These are phyloP conservation scores for Phlegmacium glaucopus DNA, from an alignment of 768 basidiomycete species.

Conservation along the genomic window DNA sequence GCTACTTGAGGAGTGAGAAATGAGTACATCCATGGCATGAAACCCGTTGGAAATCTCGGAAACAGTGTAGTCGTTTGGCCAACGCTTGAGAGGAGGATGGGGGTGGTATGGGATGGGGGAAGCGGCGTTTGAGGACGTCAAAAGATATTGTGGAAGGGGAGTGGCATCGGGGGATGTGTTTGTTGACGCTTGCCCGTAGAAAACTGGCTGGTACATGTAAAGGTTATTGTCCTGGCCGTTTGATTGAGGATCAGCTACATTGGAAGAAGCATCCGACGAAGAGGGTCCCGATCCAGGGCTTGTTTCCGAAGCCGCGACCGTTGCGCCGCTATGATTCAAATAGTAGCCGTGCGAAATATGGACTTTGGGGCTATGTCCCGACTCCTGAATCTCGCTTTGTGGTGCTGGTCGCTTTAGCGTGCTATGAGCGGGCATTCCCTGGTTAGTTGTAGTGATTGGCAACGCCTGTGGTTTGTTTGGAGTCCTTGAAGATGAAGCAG, in stretches of 20 bases:
- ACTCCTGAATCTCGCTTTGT: conserved; percentile 17
- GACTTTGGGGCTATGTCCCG: conserved; percentile 20
- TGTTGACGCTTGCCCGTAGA: conserved; percentile 13
- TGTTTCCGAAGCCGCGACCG: conserved; percentile 15
- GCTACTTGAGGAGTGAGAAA: conserved; percentile 30
- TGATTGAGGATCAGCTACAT: conserved; percentile 10
- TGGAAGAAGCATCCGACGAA: conserved; percentile 7
- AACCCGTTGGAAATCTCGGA: conserved; percentile 62
- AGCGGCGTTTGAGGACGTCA: conserved; percentile 22
- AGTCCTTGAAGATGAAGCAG: conserved; percentile 2
- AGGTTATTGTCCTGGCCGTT: conserved; percentile 14
- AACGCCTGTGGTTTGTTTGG: conserved; percentile 3
- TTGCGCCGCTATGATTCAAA: conserved; percentile 18
- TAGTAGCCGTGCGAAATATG: conserved; percentile 29
- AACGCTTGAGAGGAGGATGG: conserved; percentile 65
- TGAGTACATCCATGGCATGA: conserved; percentile 43
- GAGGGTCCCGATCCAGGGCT: conserved; percentile 10
- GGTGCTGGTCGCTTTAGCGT: conserved; percentile 20
- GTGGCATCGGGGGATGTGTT: conserved; percentile 11
- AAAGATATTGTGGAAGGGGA: conserved; percentile 22
- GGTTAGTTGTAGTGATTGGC: conserved; percentile 1
- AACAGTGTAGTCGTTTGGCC: conserved; percentile 77
- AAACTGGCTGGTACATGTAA: conserved; percentile 18
- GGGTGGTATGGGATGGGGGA: conserved; percentile 47
- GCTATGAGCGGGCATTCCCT: conserved; percentile 12